Evolutionary conservation across 2,329 filamentous ascomycete species (phyloP), one percentile per base, ranked within the genome.

Genomic region (Trichoderma sp.): DNA sequence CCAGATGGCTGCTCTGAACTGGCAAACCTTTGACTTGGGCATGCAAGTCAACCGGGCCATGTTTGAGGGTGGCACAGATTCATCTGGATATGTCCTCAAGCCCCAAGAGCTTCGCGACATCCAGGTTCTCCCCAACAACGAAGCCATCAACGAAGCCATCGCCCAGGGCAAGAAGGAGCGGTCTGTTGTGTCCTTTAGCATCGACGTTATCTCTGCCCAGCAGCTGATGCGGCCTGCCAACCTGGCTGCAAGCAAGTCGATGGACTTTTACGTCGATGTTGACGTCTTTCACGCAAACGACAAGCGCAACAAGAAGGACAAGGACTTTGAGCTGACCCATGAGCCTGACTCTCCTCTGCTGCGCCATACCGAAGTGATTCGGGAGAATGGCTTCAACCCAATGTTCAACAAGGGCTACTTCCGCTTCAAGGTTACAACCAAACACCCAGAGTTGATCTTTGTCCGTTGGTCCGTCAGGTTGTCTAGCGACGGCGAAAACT

Each of bases 31-130:
- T 75, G 95, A 98, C 76, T 85, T 96, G 19, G 93, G 94, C 54
- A 95, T 97, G 87, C 94, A 98, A 76, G 86, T 98, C 78, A 98
- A 98, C 77, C 92, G 95, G 72, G 95, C 95, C 75, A 98, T 99
- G 95, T 99, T 97, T 76, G 91, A 93, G 56, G 92, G 92, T 68
- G 92, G 93, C 52, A 90, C 87, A 13, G 95, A 97, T 79, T 88
- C 89, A 67, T 92, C 92, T 3, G 95, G 95, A 53, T 99, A 98
- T 74, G 93, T 98, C 15, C 86, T 97, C 64, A 99, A 99, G 81
- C 94, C 95, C 22, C 87, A 89, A 39, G 92, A 94, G 76, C 88
- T 97, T 70, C 91, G 94, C 70, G 88, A 89, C 75, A 89, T 90
- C 70, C 84, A 89, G 72, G 83, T 88, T 59, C 81, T 87, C 54